These are phyloP conservation scores for California macrophylla DNA, from an alignment of 441 rosid genomes.

Conservation along the genomic window DNA sequence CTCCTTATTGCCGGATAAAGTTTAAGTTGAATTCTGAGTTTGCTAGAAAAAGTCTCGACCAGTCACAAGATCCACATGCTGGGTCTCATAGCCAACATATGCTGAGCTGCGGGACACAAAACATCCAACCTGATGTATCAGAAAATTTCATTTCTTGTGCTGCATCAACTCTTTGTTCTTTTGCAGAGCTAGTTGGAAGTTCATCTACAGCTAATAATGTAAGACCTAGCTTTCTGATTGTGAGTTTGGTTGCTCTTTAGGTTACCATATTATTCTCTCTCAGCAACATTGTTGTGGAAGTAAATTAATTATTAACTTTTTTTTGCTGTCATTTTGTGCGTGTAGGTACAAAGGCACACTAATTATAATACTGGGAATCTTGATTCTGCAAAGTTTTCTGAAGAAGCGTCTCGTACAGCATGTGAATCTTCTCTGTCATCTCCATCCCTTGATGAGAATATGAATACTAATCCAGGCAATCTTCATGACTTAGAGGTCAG, in stretches of 20 bases:
- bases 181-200: slow-evolving; percentile 32
- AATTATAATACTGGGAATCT: slow-evolving; percentile 27
- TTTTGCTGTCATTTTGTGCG: slow-evolving; percentile 1
- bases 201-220: slow-evolving; percentile 36
- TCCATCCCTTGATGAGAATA: slow-evolving; percentile 30
- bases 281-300: not conserved
- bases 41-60: slow-evolving; percentile 19
- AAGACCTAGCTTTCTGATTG: slow-evolving; percentile 25
- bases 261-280: not conserved
- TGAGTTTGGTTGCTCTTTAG: not conserved
- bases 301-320: not conserved
- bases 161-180: slow-evolving; percentile 41
- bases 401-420: slow-evolving; percentile 32
- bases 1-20: slow-evolving; percentile 55
- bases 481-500: slow-evolving; percentile 24
- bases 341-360: slow-evolving; percentile 37
- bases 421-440: slow-evolving; percentile 31
- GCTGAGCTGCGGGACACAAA: slow-evolving; percentile 17
- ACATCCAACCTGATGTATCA: slow-evolving; percentile 18
- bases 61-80: slow-evolving; percentile 15
- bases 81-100: slow-evolving; percentile 16
- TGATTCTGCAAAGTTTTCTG: slow-evolving; percentile 28
- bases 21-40: slow-evolving; percentile 27
- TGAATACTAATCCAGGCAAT: slow-evolving; percentile 20
- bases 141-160: slow-evolving; percentile 33